A percentile compares a stretch with the other conserved stretches of the same genome.
These are phyloP conservation scores for Solanum virginianum DNA, from an alignment of 257 asterid genomes.

Conservation along the genomic window DNA sequence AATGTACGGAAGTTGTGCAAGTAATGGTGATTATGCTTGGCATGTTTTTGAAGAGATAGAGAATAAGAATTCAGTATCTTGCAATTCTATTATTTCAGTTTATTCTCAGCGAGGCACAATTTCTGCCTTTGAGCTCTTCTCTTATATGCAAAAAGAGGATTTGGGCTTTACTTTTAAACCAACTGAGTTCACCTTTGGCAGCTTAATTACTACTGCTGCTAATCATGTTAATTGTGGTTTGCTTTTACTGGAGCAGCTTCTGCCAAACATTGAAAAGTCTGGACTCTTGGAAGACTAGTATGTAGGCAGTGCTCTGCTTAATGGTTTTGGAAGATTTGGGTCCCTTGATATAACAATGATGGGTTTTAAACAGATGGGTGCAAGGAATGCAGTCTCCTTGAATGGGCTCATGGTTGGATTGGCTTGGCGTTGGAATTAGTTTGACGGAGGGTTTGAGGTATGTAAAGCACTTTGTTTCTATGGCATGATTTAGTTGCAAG, in stretches of 20 bases:
- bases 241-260: slow-evolving; percentile 53
- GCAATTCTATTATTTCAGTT: slow-evolving; percentile 84
- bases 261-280: slow-evolving; percentile 49
- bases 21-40: slow-evolving; percentile 33
- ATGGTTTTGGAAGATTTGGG: slow-evolving; percentile 55
- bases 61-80: slow-evolving; percentile 46
- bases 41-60: slow-evolving; percentile 44
- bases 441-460: too few relatives aligned
- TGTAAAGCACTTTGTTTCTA: too few relatives aligned
- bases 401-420: slow-evolving; percentile 86
- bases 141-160: slow-evolving; percentile 49
- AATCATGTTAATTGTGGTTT: slow-evolving; percentile 16
- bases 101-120: slow-evolving; percentile 57
- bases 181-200: slow-evolving; percentile 70
- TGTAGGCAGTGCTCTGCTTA: slow-evolving; percentile 85
- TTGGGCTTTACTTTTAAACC: slow-evolving; percentile 35
- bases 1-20: slow-evolving; percentile 60
- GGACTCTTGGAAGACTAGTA: slow-evolving; percentile 67
- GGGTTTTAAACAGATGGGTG: slow-evolving; percentile 53
- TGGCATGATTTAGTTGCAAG: too few relatives aligned
- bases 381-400: slow-evolving; percentile 63
- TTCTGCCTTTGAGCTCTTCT: slow-evolving; percentile 52
- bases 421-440: too few relatives aligned
- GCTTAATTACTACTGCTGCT: slow-evolving; percentile 60
- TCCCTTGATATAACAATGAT: slow-evolving; percentile 42